Evolutionary conservation across 163 green algal genomes (phyloP).

Genomic region (Scenedesmus sp.): DNA sequence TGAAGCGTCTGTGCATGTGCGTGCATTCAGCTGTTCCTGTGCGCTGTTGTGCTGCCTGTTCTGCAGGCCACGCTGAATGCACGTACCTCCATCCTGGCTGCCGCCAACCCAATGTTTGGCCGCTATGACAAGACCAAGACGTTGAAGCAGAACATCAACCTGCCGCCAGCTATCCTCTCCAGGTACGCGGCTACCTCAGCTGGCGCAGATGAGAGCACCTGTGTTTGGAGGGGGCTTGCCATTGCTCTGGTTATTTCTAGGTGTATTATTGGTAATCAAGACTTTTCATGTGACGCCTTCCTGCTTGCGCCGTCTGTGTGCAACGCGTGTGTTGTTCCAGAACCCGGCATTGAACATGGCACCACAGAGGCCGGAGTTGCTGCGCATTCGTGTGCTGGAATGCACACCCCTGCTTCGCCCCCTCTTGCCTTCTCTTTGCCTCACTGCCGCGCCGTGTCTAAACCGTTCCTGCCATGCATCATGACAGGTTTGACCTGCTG

Average conservation of each 20-base stretch:
- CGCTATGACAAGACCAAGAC: slow-evolving; percentile 94
- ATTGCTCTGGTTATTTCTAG: neutral
- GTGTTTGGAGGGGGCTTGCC: neutral
- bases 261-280: no score
- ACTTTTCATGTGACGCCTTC: no score
- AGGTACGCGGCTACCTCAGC: slow-evolving; percentile 64
- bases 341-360: no score
- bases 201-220: neutral
- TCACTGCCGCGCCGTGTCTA: neutral
- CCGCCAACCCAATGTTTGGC: slow-evolving; percentile 93
- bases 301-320: no score
- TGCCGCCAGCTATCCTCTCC: slow-evolving; percentile 97
- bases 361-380: no score
- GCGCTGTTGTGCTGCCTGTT: slow-evolving; percentile 47
- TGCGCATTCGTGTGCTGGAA: no score
- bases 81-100: slow-evolving; percentile 95
- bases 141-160: slow-evolving; percentile 95
- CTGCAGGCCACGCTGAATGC: slow-evolving; percentile 93
- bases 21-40: neutral
- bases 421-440: neutral
- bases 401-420: no score
- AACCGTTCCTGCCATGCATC: neutral
- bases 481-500: slow-evolving; percentile 95
- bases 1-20: neutral
- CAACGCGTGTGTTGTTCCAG: no score